Base-by-base conservation (phyloP, 1,284 basidiomycete genomes). In the Cutaneotrichosporon arboriforme region DNA sequence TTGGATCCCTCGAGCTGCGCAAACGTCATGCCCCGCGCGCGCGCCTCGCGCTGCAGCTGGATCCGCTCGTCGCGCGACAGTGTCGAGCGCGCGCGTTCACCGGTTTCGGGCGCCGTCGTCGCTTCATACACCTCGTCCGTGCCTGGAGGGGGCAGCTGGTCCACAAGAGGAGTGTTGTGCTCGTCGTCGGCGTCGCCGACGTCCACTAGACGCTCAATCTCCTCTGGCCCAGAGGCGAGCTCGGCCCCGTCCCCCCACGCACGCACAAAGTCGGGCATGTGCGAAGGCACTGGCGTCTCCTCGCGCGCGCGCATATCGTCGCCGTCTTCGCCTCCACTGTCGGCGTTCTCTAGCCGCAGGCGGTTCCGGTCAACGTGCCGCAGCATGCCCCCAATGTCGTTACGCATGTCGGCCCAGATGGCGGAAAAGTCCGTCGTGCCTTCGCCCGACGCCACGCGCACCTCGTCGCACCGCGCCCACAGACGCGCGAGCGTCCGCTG, bases 51-150 rank as follows among this genome's bases (percentile, higher is more conserved):
- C 18, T 49, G 52, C 20, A 69, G 48, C 14, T 43, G 41, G 20
- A 73, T 67, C n/a, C 70, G 56, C 40, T 70, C 68, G 21, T 65
- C 66, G 21, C 70, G 60, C 4, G 49, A 58, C 54, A 70, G 40
- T 17, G 47, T 39, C 9, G 53, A 41, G 15, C 64, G 44, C 12
- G 48, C n/a, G 1, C 54, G 43, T 1, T 22, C 13, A 15, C 41
- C 12, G 2, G 48, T 39, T 3, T 37, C 47, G 7, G 45, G 49
- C 13, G 44, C 37, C 10, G 43, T 36, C 18, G 46, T 51, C 7
- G 57, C 59, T 43, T 70, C 68, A 41, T 59, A 70, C 4, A 73
- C 61, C 31, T 57, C 58, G 44, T 72, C 70, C 9, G 54, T 54
- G 4, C 69, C 69, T 1, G 66, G 62, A 10, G 61, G 63, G 0